Evolutionary conservation across 495 filamentous ascomycete genomes (phyloP), one percentile per base, ranked within the genome.

Genomic region (Astrothelium macrocarpum): DNA sequence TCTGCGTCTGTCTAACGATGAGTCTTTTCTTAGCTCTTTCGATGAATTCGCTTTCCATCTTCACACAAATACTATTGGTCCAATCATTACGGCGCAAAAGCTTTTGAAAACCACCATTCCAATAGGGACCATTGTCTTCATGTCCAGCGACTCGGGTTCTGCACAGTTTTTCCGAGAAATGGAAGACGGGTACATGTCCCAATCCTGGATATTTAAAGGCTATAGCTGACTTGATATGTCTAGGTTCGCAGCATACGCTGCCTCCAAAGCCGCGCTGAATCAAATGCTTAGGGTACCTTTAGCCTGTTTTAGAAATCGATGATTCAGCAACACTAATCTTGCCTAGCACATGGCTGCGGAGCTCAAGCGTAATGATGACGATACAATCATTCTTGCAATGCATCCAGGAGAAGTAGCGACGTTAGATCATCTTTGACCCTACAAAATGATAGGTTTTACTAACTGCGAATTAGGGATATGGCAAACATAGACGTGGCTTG

Each of bases 231-330:
- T 36, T 7, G 10, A 11, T 18, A 12, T 34, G n/a, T 32, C 5
- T 45, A 72, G 74, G 12, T 84, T 84, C 63, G 82, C 78, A 7
- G 82, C 82, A 7, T 85, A 84, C 68, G 77, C 78, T 7, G 81
- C 81, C 0, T 81, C 79, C 4, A 84, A 85, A 69, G 77, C 81
- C n/a, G 82, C 82, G 0, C 68, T 85, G 56, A 85, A 85, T 68
- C 79, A 82, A 66, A 78, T 76, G 45, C 70, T 84, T 1, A 66
- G 82, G 14, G 76, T 78, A 66, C n/a, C n/a, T n/a, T 42, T 64
- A 16, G n/a, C 23, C 20, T 28, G 20, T 39, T 14, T 36, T 49
- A 16, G n/a, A 32, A 14, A 46, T 20, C 56, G 42, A 32, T 1
- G 18, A 26, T 56, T 56, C 26, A 53, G 31, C 29, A 59, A 16